phyloP scores from a whole-genome alignment of 305 asterid species.

The Rubia peregrina region DNA sequence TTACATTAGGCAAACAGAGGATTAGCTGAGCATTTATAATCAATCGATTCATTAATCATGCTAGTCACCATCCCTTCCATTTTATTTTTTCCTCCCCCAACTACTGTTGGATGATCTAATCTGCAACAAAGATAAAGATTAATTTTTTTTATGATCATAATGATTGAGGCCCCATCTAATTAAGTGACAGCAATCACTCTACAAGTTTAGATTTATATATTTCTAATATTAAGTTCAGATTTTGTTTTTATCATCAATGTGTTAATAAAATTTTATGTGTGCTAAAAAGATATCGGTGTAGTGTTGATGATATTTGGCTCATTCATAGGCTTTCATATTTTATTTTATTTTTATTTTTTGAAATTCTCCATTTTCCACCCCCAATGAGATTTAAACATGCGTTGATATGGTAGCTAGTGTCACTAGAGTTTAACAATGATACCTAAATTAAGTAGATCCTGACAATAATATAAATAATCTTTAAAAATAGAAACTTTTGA shows the following conservation, averaged over 20 bases:
- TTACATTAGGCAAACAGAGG: slow-evolving; percentile 4
- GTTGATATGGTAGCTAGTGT: too few relatives aligned
- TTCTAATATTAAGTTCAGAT: background rate
- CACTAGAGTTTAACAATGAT: too few relatives aligned
- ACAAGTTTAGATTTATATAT: background rate
- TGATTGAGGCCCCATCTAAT: background rate
- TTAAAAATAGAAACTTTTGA: too few relatives aligned
- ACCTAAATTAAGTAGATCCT: too few relatives aligned
- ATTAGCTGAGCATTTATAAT: slow-evolving; percentile 2
- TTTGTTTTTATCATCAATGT: background rate
- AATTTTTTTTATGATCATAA: background rate
- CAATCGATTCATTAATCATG: background rate
- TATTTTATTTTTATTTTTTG: too few relatives aligned
- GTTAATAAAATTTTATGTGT: background rate
- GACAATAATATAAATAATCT: too few relatives aligned
- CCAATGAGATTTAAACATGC: too few relatives aligned
- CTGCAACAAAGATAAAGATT: slow-evolving; percentile 11
- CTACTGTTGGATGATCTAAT: background rate
- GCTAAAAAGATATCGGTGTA: background rate
- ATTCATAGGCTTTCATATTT: too few relatives aligned
- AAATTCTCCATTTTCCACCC: too few relatives aligned
- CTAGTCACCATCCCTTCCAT: slow-evolving; percentile 12
- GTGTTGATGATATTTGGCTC: too few relatives aligned
- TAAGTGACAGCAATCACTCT: background rate
- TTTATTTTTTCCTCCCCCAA: background rate